phyloP scores from a whole-genome alignment of 2,329 filamentous ascomycete genomes.

The Colletotrichum cordylinicola region DNA sequence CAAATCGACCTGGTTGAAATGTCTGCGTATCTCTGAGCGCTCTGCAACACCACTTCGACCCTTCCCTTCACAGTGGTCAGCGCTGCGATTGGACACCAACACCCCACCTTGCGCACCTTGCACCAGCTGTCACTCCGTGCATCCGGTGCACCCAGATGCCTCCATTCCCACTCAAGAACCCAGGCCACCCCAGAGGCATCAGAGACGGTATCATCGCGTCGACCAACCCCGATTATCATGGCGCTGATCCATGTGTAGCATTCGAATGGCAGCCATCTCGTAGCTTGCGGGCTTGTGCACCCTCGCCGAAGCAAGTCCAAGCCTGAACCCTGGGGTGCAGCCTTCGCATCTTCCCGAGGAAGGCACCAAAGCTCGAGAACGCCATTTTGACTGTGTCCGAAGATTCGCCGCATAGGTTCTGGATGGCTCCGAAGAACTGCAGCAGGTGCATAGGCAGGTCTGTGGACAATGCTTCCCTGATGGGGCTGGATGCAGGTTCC shows the following conservation, averaged over 20 bases:
- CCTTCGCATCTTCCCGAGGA: neutral
- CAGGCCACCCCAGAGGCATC: too few relatives aligned
- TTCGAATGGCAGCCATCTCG: neutral
- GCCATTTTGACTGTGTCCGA: neutral
- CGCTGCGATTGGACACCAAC: neutral
- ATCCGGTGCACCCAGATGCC: too few relatives aligned
- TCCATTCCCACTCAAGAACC: too few relatives aligned
- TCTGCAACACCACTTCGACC: too few relatives aligned
- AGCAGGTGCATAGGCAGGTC: neutral
- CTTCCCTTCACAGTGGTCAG: too few relatives aligned
- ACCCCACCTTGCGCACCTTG: neutral
- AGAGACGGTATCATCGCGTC: neutral
- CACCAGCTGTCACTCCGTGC: neutral
- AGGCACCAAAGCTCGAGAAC: neutral
- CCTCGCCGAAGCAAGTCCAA: neutral
- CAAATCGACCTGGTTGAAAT: too few relatives aligned
- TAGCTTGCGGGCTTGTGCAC: neutral
- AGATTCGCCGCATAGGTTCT: neutral
- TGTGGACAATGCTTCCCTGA: neutral
- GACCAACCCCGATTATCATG: neutral
- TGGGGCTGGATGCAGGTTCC: neutral
- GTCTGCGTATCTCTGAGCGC: neutral
- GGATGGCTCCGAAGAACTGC: neutral
- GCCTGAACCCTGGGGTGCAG: neutral
- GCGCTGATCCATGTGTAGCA: neutral